phyloP scores from a whole-genome alignment of 495 filamentous ascomycete species.

The Penicillium argentinense region DNA sequence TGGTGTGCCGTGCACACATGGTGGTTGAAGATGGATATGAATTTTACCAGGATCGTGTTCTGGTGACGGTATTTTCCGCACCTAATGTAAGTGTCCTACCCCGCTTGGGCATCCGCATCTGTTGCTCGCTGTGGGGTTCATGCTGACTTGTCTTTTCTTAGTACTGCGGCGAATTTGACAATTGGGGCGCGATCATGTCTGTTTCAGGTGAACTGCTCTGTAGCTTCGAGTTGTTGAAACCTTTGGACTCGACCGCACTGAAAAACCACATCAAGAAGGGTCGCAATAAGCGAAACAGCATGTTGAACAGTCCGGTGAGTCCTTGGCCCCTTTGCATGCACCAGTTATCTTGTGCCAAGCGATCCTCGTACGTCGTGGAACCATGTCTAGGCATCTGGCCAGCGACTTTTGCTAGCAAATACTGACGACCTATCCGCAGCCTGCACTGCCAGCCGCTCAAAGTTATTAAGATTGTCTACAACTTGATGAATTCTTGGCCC shows the following conservation, averaged over 20 bases:
- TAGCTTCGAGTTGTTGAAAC: conserved; percentile 96
- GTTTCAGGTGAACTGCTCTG: conserved; percentile 91
- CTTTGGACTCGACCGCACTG: conserved; percentile 90
- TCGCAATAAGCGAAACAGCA: conserved; percentile 83
- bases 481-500: conserved; percentile 3
- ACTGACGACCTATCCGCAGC: conserved; percentile 25
- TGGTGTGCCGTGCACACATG: conserved; percentile 98
- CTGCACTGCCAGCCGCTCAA: conserved; percentile 41
- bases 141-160: conserved; percentile 38
- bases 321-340: conserved; percentile 17
- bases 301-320: conserved; percentile 91
- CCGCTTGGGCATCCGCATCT: conserved; percentile 6
- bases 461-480: conserved; percentile 30
- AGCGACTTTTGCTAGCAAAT: conserved; percentile 2
- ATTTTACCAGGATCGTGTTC: conserved; percentile 92
- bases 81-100: conserved; percentile 73
- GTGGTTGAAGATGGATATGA: conserved; percentile 99
- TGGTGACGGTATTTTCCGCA: conserved; percentile 97
- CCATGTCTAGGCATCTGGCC: conserved; percentile 23
- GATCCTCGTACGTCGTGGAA: conserved; percentile 21
- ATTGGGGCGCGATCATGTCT: conserved; percentile 99
- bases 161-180: conserved; percentile 99
- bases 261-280: conserved; percentile 99
- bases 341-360: conserved; percentile 27
- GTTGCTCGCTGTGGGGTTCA: background rate